A percentile compares a stretch with the other conserved stretches of the same genome.
Conservation (phyloP, 352 stramenopile genomes). For the Pythium biforme region DNA sequence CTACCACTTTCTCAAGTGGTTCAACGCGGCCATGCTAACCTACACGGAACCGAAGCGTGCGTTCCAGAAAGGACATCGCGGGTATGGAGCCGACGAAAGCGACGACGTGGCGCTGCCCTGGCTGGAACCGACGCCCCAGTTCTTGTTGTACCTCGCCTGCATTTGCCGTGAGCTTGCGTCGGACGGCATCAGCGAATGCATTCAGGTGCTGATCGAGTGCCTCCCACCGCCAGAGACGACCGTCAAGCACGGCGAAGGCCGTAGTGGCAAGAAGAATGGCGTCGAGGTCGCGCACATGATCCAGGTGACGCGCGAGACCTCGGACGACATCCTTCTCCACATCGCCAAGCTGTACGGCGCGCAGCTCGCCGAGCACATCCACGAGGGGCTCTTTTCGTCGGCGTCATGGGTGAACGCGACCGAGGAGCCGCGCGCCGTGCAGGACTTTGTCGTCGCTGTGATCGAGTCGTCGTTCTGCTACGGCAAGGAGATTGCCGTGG, state of each 20-base stretch:
- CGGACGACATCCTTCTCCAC: conserved; percentile 54
- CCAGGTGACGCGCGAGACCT: conserved; percentile 64
- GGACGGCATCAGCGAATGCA: conserved; percentile 67
- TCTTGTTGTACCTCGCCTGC: conserved; percentile 70
- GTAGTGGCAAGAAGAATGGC: conserved; percentile 11
- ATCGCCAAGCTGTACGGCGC: conserved; percentile 62
- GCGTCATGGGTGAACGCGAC: conserved; percentile 56
- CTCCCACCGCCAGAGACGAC: conserved; percentile 33
- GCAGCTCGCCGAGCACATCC: conserved; percentile 44
- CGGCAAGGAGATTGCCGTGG: conserved; percentile 60
- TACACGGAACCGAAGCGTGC: conserved; percentile 74
- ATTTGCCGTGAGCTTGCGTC: conserved; percentile 63
- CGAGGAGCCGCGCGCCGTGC: conserved; percentile 66
- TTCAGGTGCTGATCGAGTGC: conserved; percentile 70
- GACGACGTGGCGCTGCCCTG: conserved; percentile 46
- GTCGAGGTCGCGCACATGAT: conserved; percentile 77
- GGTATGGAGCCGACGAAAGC: conserved; percentile 16
- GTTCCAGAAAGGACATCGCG: conserved; percentile 32
- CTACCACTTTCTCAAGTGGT: conserved; percentile 82
- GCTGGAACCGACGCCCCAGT: conserved; percentile 61
- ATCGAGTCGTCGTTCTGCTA: conserved; percentile 57
- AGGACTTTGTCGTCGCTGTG: conserved; percentile 59
- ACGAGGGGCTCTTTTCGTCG: conserved; percentile 35
- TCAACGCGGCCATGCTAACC: conserved; percentile 55
- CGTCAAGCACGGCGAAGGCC: background rate